These are phyloP conservation scores for Xerocomellus amylosporus DNA, from an alignment of 768 basidiomycete species.

Conservation along the genomic window DNA sequence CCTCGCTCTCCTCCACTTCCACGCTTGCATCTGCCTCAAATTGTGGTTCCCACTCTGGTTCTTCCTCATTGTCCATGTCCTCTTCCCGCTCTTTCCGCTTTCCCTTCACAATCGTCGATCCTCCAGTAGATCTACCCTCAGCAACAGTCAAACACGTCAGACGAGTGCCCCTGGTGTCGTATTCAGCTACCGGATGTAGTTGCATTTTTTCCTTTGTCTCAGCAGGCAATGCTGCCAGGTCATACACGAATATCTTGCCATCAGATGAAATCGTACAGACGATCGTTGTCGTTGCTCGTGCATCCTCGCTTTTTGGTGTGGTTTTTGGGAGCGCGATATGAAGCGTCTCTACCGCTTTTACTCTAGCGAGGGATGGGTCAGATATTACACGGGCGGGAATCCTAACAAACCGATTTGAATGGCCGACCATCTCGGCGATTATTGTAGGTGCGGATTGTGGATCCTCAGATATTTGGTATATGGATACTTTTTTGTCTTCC, in stretches of 20 bases:
- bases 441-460: constrained; percentile 47
- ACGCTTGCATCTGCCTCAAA: constrained; percentile 3
- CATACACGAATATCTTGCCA: constrained; percentile 77
- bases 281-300: constrained; percentile 51
- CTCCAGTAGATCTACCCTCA: constrained; percentile 40
- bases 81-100: constrained; percentile 38
- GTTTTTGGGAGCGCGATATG: constrained; percentile 52
- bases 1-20: constrained; percentile 27
- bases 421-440: constrained; percentile 75
- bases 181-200: constrained; percentile 58
- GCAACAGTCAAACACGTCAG: constrained; percentile 72
- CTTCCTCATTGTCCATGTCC: constrained; percentile 35
- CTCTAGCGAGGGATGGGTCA: constrained; percentile 41
- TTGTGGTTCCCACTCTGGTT: constrained; percentile 28
- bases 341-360: constrained; percentile 77
- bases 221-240: constrained; percentile 52
- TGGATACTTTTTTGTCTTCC: constrained; percentile 84
- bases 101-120: constrained; percentile 17
- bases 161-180: constrained; percentile 84
- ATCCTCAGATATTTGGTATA: constrained; percentile 63
- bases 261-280: constrained; percentile 86
- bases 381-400: background rate
- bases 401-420: constrained; percentile 69
- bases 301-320: constrained; percentile 7
- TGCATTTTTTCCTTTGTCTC: constrained; percentile 25